phyloP scores from a whole-genome alignment of 129 eudicot genomes.

The Kitagawia praeruptora region DNA sequence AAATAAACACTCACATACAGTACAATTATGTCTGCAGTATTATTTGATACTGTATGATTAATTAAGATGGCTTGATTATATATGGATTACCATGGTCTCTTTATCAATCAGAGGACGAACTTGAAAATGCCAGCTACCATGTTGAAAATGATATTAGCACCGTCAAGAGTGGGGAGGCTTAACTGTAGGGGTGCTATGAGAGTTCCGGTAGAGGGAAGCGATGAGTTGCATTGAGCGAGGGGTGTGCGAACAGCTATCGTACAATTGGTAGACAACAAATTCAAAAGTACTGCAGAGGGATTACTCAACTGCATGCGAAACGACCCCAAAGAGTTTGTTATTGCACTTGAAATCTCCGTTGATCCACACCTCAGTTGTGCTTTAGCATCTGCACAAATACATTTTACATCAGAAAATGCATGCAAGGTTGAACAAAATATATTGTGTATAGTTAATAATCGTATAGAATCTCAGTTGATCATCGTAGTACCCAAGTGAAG shows the following conservation, averaged over 20 bases:
- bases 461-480: no score
- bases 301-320: neutral
- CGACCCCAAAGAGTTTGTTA: neutral
- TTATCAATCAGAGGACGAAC: neutral
- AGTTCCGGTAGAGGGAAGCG: neutral
- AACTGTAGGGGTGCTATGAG: neutral
- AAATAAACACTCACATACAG: no score
- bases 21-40: neutral
- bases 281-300: neutral
- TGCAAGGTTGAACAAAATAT: neutral
- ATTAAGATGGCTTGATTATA: neutral
- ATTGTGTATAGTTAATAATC: neutral
- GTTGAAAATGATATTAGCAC: neutral
- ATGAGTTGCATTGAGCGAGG: slow-evolving; percentile 1
- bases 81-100: neutral
- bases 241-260: neutral
- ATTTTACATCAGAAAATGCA: neutral
- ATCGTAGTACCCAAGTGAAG: no score
- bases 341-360: neutral
- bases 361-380: neutral
- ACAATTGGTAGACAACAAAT: neutral
- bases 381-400: neutral
- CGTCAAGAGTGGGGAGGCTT: neutral
- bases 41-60: neutral
- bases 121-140: neutral